phyloP scores from a whole-genome alignment of 2,329 filamentous ascomycete species.

The Diaporthe destruens region DNA sequence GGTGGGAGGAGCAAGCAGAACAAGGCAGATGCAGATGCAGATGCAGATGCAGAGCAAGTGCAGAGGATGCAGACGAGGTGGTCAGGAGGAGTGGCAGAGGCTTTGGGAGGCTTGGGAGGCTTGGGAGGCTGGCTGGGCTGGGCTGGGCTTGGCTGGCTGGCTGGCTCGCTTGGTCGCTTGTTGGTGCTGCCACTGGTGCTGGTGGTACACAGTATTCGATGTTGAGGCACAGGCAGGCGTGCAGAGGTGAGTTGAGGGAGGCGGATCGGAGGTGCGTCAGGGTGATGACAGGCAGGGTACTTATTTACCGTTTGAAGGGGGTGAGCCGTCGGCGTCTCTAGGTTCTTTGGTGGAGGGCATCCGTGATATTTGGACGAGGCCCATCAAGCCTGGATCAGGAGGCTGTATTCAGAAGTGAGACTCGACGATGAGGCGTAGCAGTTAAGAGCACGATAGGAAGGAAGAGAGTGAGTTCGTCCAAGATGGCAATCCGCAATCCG shows the following conservation, averaged over 20 bases:
- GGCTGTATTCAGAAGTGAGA: neutral
- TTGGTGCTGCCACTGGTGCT: neutral
- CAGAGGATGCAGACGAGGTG: neutral
- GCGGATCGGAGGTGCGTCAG: slow-evolving; percentile 20
- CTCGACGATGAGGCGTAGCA: slow-evolving; percentile 7
- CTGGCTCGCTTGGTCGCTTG: neutral
- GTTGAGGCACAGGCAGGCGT: slow-evolving; percentile 5
- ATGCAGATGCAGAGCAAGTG: neutral
- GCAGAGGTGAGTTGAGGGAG: slow-evolving; percentile 30
- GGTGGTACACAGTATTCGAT: slow-evolving; percentile 12
- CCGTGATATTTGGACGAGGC: slow-evolving; percentile 34
- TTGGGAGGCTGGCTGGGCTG: neutral
- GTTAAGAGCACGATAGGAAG: neutral
- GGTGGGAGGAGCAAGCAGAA: slow-evolving; percentile 1
- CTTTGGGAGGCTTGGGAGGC: neutral
- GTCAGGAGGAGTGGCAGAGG: slow-evolving; percentile 9
- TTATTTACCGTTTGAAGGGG: slow-evolving; percentile 42
- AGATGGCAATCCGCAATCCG: slow-evolving; percentile 30
- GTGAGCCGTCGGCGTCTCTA: slow-evolving; percentile 41
- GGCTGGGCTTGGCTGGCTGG: too few relatives aligned
- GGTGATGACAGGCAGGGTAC: slow-evolving; percentile 24
- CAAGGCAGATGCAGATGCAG: neutral
- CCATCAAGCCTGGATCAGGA: slow-evolving; percentile 6
- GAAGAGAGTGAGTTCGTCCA: neutral
- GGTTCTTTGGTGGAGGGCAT: slow-evolving; percentile 41